Evolutionary conservation across 768 basidiomycete genomes (phyloP).

Genomic region (Boletus barrowsii): DNA sequence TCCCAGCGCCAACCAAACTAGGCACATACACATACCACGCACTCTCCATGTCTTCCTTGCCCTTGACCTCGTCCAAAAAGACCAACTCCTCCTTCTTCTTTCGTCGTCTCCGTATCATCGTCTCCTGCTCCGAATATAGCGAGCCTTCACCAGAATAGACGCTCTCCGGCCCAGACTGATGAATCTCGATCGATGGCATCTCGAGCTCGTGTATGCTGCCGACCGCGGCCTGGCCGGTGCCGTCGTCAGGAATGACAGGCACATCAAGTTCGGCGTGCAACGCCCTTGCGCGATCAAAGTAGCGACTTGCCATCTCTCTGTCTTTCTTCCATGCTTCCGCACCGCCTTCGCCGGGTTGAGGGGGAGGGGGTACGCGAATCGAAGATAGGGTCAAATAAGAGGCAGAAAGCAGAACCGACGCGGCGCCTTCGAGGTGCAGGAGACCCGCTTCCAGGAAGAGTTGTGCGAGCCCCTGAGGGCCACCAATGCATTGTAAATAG

Average conservation of each 20-base stretch:
- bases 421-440: slow-evolving; percentile 78
- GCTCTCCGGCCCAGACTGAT: slow-evolving; percentile 24
- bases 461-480: slow-evolving; percentile 62
- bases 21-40: slow-evolving; percentile 82
- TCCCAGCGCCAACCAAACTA: slow-evolving; percentile 79
- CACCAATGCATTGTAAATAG: slow-evolving; percentile 65
- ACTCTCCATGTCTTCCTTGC: slow-evolving; percentile 58
- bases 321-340: slow-evolving; percentile 74
- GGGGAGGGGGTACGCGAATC: slow-evolving; percentile 59
- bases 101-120: slow-evolving; percentile 44
- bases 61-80: slow-evolving; percentile 42
- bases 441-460: slow-evolving; percentile 78
- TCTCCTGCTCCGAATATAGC: slow-evolving; percentile 29
- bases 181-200: slow-evolving; percentile 67
- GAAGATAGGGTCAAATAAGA: slow-evolving; percentile 80
- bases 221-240: slow-evolving; percentile 24
- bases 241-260: slow-evolving; percentile 58
- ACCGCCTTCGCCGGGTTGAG: slow-evolving; percentile 52
- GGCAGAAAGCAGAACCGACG: slow-evolving; percentile 64
- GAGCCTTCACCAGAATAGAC: slow-evolving; percentile 28
- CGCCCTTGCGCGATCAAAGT: slow-evolving; percentile 66
- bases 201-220: slow-evolving; percentile 44
- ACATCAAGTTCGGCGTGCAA: slow-evolving; percentile 66
- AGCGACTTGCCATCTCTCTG: slow-evolving; percentile 64
- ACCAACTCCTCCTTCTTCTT: slow-evolving; percentile 56